A percentile compares a stretch with the other conserved stretches of the same genome.
These are phyloP conservation scores for Tuber microsphaerosporum DNA, from an alignment of 495 filamentous ascomycete genomes.

Conservation along the genomic window DNA sequence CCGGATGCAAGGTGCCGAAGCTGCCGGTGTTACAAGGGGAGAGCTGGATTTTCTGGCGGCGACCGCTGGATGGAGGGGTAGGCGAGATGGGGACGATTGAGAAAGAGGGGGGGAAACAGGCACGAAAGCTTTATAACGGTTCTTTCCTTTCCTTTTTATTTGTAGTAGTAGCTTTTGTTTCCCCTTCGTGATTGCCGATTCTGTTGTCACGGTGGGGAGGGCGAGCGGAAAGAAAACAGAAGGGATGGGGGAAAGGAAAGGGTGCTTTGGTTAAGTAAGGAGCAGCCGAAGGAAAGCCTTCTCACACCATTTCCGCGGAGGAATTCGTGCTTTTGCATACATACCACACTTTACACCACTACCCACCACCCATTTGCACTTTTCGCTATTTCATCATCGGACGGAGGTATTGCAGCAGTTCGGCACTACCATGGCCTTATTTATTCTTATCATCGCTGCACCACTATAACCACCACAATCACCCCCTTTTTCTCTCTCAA, in stretches of 20 bases:
- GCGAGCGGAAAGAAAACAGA: neutral
- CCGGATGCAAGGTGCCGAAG: slow-evolving; percentile 24
- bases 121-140: neutral
- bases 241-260: neutral
- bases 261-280: neutral
- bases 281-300: neutral
- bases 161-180: slow-evolving; percentile 4
- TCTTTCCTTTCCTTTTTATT: neutral
- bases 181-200: neutral
- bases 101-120: neutral
- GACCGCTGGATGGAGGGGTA: slow-evolving; percentile 32
- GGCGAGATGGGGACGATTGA: slow-evolving; percentile 31
- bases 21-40: slow-evolving; percentile 28
- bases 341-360: slow-evolving; percentile 4
- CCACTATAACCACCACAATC: neutral
- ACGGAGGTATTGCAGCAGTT: neutral
- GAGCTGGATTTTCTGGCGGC: slow-evolving; percentile 30
- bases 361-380: neutral
- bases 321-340: neutral
- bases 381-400: neutral
- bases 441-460: neutral
- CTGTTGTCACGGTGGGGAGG: neutral
- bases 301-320: slow-evolving; percentile 1
- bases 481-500: neutral
- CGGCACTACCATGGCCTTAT: neutral